phyloP scores from a whole-genome alignment of 352 stramenopile genomes.

The Hyaloperonospora brassicae region DNA sequence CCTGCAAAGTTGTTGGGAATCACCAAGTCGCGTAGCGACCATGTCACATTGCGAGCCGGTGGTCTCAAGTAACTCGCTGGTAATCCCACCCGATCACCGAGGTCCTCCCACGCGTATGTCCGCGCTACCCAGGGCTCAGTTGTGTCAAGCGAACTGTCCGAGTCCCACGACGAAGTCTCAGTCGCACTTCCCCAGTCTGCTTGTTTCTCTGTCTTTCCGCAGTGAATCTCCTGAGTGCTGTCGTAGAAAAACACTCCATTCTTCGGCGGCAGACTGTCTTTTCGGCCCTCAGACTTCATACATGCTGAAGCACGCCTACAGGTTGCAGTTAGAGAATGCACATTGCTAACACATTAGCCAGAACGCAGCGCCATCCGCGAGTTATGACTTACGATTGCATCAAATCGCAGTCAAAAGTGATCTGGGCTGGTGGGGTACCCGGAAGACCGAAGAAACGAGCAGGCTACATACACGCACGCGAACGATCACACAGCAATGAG shows the following conservation, averaged over 20 bases:
- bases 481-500: conserved; percentile 3
- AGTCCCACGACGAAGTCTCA: conserved; percentile 31
- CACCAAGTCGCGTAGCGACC: conserved; percentile 16
- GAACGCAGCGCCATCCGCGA: not conserved
- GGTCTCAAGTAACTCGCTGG: conserved; percentile 15
- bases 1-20: conserved; percentile 19
- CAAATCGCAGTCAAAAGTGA: conserved; percentile 1
- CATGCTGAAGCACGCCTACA: conserved; percentile 2
- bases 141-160: conserved; percentile 19
- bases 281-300: conserved; percentile 4
- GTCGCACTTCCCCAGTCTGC: conserved; percentile 22
- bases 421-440: conserved; percentile 2
- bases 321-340: conserved; percentile 2
- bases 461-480: conserved; percentile 7
- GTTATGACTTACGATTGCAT: conserved; percentile 8
- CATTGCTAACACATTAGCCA: conserved; percentile 5
- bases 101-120: conserved; percentile 37
- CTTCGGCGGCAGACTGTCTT: conserved; percentile 1
- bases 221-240: conserved; percentile 23
- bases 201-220: conserved; percentile 5
- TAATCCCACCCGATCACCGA: conserved; percentile 27
- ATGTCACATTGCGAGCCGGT: conserved; percentile 9
- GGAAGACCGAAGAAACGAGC: conserved; percentile 23
- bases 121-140: conserved; percentile 24
- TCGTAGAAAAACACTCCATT: conserved; percentile 32